Conservation (phyloP, 2,329 filamentous ascomycete genomes). For the Penicillium sp. region DNA sequence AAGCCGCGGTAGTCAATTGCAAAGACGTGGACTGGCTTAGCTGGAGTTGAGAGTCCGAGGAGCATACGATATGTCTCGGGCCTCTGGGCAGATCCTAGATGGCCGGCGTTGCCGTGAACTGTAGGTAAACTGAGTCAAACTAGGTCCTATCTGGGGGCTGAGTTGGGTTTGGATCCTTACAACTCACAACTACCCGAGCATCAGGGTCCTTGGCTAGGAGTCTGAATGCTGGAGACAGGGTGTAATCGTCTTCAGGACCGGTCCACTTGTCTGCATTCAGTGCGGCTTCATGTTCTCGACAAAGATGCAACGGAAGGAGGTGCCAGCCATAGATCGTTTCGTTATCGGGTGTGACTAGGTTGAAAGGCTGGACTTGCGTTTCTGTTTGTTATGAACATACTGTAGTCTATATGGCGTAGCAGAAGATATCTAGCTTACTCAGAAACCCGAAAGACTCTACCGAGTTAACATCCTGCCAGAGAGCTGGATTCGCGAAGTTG, state of each 20-base stretch:
- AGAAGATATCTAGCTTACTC: conserved; percentile 57
- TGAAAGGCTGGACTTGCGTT: conserved; percentile 88
- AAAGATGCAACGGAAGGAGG: conserved; percentile 77
- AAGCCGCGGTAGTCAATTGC: conserved; percentile 91
- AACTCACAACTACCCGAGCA: conserved; percentile 61
- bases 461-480: conserved; percentile 73
- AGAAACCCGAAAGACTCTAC: conserved; percentile 87
- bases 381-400: conserved; percentile 52
- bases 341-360: conserved; percentile 73
- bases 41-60: conserved; percentile 69
- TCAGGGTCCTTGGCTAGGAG: conserved; percentile 57
- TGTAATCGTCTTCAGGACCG: conserved; percentile 54
- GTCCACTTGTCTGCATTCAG: conserved; percentile 62
- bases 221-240: conserved; percentile 54
- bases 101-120: conserved; percentile 74
- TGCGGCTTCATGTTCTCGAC: conserved; percentile 70
- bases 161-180: conserved; percentile 36
- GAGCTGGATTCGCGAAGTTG: conserved; percentile 75
- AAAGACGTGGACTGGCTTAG: conserved; percentile 73
- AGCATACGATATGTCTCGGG: conserved; percentile 78
- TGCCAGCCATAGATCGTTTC: conserved; percentile 89
- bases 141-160: background rate
- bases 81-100: conserved; percentile 78
- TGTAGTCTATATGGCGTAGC: background rate
- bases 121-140: conserved; percentile 15